Evolutionary conservation across 768 basidiomycete genomes (phyloP), one percentile per base, ranked within the genome.

Genomic region (Xanthoconium stramineum): DNA sequence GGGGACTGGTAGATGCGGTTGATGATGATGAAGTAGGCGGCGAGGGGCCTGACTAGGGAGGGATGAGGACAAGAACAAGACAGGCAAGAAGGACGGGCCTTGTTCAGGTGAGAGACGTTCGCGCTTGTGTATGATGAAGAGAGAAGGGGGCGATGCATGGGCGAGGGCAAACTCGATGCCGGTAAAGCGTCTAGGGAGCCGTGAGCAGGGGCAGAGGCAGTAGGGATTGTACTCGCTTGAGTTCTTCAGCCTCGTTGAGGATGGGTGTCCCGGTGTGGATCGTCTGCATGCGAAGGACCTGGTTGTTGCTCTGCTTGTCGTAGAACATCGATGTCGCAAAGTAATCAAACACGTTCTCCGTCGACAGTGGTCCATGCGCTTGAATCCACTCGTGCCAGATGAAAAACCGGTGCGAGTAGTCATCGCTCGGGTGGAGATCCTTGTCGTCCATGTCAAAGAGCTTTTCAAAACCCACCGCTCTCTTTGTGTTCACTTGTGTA

Each of bases 371-470:
- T 5, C 90, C 92, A 59, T 91, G 83, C 6, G 85, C 90, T 84
- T 89, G 85, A 53, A 93, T 85, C 88, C 89, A 93, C 69, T 93
- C 91, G 69, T 91, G 89, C 89, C 89, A 93, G 61, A 91, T 91
- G 74, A 91, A 93, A 74, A 89, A 91, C 17, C 86, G 77, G 67
- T 89, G 86, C 56, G 80, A 87, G 71, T 89, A 87, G 73, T 92
- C 90, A 67, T 92, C 89, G 61, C 82, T 76, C 29, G 90, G 89
- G 65, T 91, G 89, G 42, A 91, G 77, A 66, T 91, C 88, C 53
- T 68, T 75, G 52, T 75, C 63, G 52, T 82, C 81, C 81, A 83
- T 82, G 11, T 5, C 47, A 49, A 45, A 12, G 9, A 35, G 33
- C 33, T 42, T 24, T 75, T 78, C 11, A 35, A 35, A 35, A 35